Evolutionary conservation across 2,329 filamentous ascomycete genomes (phyloP).

Genomic region (Monilinia aucupariae): DNA sequence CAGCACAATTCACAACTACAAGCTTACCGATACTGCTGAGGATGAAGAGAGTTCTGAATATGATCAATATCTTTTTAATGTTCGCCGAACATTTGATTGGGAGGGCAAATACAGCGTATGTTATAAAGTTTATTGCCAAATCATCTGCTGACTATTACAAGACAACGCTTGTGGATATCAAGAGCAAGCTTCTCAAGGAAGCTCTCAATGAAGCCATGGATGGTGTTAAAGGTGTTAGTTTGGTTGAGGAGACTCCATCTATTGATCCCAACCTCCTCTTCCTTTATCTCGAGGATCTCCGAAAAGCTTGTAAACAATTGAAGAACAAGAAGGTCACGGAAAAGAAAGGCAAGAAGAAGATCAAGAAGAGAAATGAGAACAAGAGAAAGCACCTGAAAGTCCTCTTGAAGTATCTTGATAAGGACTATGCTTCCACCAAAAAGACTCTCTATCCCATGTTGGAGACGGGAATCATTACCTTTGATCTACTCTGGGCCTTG

Average conservation of each 20-base stretch:
- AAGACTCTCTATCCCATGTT: conserved; percentile 77
- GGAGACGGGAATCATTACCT: conserved; percentile 78
- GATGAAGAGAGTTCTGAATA: conserved; percentile 61
- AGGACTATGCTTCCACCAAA: conserved; percentile 73
- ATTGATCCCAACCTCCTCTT: conserved; percentile 68
- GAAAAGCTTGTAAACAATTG: conserved; percentile 56
- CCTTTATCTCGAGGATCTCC: conserved; percentile 72
- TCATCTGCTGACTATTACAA: conserved; percentile 22
- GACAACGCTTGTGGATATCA: conserved; percentile 71
- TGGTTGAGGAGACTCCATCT: conserved; percentile 74
- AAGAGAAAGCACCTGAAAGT: conserved; percentile 65
- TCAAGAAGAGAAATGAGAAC: conserved; percentile 50
- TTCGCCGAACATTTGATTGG: conserved; percentile 76
- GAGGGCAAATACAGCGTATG: conserved; percentile 66
- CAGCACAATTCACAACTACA: conserved; percentile 57
- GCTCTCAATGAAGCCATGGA: conserved; percentile 67
- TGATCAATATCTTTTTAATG: conserved; percentile 76
- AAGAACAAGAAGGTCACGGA: conserved; percentile 50
- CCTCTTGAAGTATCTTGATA: conserved; percentile 70
- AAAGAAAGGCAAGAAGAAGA: conserved; percentile 55
- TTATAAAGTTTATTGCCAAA: conserved; percentile 1
- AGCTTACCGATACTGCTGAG: conserved; percentile 60
- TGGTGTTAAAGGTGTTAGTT: conserved; percentile 68
- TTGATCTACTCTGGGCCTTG: conserved; percentile 81
- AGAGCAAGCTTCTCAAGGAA: conserved; percentile 72